These are phyloP conservation scores for Serendipita indica DNA, from an alignment of 768 basidiomycete genomes.

Conservation along the genomic window DNA sequence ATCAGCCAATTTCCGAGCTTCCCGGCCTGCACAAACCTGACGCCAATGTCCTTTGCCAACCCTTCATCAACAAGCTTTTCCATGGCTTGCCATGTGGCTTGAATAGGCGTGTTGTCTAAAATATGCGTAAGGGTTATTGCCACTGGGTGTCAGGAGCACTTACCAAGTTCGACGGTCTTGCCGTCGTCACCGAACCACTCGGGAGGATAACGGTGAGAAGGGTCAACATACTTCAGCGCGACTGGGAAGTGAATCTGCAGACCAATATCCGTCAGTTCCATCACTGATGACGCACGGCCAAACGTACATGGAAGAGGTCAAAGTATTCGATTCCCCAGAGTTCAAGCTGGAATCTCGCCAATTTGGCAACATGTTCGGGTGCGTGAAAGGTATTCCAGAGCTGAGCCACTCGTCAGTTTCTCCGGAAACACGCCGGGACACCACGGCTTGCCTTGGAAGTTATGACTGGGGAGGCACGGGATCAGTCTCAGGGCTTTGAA, in stretches of 20 bases:
- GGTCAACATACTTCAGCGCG: constrained; percentile 66
- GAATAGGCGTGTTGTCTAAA: constrained; percentile 49
- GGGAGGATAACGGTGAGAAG: constrained; percentile 58
- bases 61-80: constrained; percentile 63
- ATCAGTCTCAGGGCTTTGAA: not conserved
- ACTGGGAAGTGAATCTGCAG: constrained; percentile 66
- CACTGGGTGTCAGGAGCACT: constrained; percentile 17
- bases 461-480: constrained; percentile 39
- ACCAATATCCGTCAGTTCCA: not conserved
- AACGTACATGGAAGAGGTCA: too few relatives aligned
- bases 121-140: not conserved
- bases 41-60: constrained; percentile 61
- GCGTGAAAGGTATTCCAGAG: constrained; percentile 87
- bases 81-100: constrained; percentile 75
- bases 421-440: not conserved
- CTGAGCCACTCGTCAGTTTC: constrained; percentile 18
- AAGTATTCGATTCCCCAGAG: constrained; percentile 67
- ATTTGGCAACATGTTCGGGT: constrained; percentile 44
- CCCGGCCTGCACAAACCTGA: constrained; percentile 32
- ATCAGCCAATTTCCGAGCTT: not conserved
- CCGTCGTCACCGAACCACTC: constrained; percentile 69
- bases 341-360: constrained; percentile 35
- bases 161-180: constrained; percentile 39
- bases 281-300: constrained; percentile 5
- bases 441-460: constrained; percentile 51